These are phyloP conservation scores for Eimeria falciformis DNA, from an alignment of 169 alveolate species.

Conservation along the genomic window DNA sequence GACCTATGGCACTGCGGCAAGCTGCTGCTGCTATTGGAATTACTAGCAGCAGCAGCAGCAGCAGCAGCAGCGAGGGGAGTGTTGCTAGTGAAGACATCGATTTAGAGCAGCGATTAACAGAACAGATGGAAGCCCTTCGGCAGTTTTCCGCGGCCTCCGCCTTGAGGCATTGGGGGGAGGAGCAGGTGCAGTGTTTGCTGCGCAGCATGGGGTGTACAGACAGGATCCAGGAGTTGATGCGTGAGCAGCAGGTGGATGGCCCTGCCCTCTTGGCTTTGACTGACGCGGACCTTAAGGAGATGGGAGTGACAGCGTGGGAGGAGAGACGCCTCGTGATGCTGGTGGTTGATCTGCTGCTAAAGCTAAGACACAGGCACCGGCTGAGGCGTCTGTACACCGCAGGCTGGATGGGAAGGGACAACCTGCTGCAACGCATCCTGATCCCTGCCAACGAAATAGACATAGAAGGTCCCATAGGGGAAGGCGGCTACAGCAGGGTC, in stretches of 20 bases:
- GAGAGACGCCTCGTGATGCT: constrained; percentile 77
- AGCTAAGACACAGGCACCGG: constrained; percentile 76
- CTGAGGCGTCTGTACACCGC: constrained; percentile 72
- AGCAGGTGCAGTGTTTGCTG: constrained; percentile 76
- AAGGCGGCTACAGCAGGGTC: constrained; percentile 91
- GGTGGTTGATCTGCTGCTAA: constrained; percentile 75
- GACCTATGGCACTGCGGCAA: neutral
- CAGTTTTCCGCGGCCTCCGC: constrained; percentile 76
- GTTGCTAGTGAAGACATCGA: neutral
- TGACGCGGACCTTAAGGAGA: constrained; percentile 76
- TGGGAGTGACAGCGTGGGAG: constrained; percentile 77
- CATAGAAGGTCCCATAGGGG: constrained; percentile 85
- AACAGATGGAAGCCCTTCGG: constrained; percentile 33
- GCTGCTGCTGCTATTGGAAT: constrained; percentile 32
- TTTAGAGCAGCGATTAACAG: neutral
- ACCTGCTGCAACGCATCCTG: constrained; percentile 64
- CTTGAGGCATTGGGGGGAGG: constrained; percentile 79
- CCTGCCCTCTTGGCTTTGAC: constrained; percentile 76
- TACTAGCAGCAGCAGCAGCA: constrained; percentile 51
- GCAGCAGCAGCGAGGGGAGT: constrained; percentile 25
- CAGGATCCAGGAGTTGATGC: constrained; percentile 51
- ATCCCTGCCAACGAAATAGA: constrained; percentile 80
- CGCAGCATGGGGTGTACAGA: constrained; percentile 75
- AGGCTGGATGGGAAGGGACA: neutral
- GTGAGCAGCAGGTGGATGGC: constrained; percentile 80